Base-by-base conservation (phyloP, 495 filamentous ascomycete genomes). In the Hypoxylon cercidicola region DNA sequence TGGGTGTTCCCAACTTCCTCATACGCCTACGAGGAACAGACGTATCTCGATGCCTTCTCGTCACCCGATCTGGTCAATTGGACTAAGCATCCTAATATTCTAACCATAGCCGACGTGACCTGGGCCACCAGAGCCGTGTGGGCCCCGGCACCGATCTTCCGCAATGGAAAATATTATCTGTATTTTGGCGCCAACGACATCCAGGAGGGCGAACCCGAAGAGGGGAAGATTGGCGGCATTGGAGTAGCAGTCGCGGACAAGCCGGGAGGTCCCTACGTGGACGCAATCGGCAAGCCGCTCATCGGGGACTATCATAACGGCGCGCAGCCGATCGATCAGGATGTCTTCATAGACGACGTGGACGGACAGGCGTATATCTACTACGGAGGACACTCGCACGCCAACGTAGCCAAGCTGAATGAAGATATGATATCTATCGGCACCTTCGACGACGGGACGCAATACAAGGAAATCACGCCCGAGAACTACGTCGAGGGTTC, bases 1-100 rank as follows among this genome's bases (percentile, higher is more conserved):
- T 85, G 83, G 77, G 78, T 85, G 47, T 85, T 79, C 69, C 79
- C 82, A 23, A 82, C 81, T 0, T 72, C 82, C 34, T 82, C 81
- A 45, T 72, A 72, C 20, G 65, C 75, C 46, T 81, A 79, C 16
- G 72, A 73, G 30, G 74, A 82, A 49, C 64, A 75, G 47, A 76
- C 72, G 11, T 80, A 81, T 63, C 78, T 84, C 64, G 79, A 85
- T 60, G 82, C 83, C 56, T 80, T 82, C 69, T 83, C 81, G 0
- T 77, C 81, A 61, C 64, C 74, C 32, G 72, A 71, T 15, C 51
- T 77, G 39, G 62, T 74, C 46, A 67, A 77, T 15, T 75, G 76
- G 54, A 76, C 75, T 10, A 79, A 76, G 28, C 77, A 84, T 47
- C 75, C 74, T 13, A 74, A 77, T 18, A 77, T 74, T n/a, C 71